Percentiles rank a stretch among this genome's conserved stretches.
phyloP scores from a whole-genome alignment of 768 basidiomycete species.

The Boletus fagicola region DNA sequence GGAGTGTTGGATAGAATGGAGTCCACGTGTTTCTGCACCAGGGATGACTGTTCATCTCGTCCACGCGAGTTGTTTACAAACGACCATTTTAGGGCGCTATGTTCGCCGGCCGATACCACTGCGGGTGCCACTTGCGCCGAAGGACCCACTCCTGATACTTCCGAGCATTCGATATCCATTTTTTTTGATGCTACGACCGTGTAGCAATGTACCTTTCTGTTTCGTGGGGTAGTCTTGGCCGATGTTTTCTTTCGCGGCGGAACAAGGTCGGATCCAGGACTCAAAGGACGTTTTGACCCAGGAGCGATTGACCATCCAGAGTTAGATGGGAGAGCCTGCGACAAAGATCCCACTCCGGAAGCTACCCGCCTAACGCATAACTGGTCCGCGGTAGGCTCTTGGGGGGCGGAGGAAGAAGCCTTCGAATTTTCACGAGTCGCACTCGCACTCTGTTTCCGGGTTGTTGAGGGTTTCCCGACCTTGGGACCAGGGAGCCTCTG shows the following conservation, averaged over 20 bases:
- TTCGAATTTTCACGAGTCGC: not conserved
- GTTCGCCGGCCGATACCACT: not conserved
- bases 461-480: not conserved
- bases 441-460: not conserved
- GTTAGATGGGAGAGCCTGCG: not conserved
- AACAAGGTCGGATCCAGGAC: conserved; percentile 1
- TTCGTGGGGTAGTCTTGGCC: not conserved
- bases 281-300: conserved; percentile 20
- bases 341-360: not conserved
- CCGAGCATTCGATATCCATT: not conserved
- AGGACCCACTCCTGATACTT: not conserved
- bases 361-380: not conserved
- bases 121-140: not conserved
- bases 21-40: not conserved
- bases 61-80: conserved; percentile 12
- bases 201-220: not conserved
- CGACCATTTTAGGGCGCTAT: conserved; percentile 15
- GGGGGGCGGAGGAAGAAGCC: not conserved
- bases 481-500: conserved; percentile 29
- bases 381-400: not conserved
- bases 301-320: not conserved
- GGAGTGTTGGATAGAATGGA: not conserved
- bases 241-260: conserved; percentile 11
- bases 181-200: not conserved
- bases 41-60: not conserved